Base-by-base conservation (phyloP, 176 grass and related monocot genomes). In the Echinochloa phyllopogon region DNA sequence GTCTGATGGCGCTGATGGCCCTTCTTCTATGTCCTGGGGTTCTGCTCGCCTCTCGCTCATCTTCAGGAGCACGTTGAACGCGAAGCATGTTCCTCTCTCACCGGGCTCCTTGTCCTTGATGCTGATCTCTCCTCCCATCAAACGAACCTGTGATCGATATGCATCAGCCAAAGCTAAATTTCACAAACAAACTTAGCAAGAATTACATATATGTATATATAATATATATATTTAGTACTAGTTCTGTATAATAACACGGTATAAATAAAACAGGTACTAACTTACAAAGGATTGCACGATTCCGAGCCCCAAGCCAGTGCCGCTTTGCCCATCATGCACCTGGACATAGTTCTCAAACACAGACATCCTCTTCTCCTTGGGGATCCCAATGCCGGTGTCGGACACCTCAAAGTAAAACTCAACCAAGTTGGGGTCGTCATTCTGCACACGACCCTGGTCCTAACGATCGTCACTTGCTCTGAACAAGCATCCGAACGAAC, bases 241-340 rank as follows among this genome's bases (percentile, higher is more conserved):
- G 10, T 25, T 12, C 23, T 60, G 11, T 45, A 9, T 45, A 45
- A 55, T 9, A 49, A 49, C 14, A 51, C 29, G 29, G 29, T 16
- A 53, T 18, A 74, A 74, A 74, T 15, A 13, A 50, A 10, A 36
- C 3, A 11, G 17, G 18, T 0, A n/a, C n/a, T n/a, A 33, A 83
- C 92, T 90, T 66, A 98, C 95, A 85, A 85, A 95, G 64, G 95
- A 98, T 77, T 98, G 95, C 27, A 95, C 95, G 29, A 98, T 98
- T 45, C 95, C 95, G 52, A 98, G 88, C 18, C 95, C 95, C 42
- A 98, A 84, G 27, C 91, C 92, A 0, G 92, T 95, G 81, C 95
- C 91, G 76, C 88, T 88, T 47, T 90, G 87, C 13, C 82, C 86
- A 62, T 94, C 86, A 14, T 94, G 85, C 12, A 98, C 95, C 39